Percentiles rank a stretch among this genome's conserved stretches.
These are phyloP conservation scores for Metschnikowia chrysomelidarum DNA, from an alignment of 805 yeast genomes.

Conservation along the genomic window DNA sequence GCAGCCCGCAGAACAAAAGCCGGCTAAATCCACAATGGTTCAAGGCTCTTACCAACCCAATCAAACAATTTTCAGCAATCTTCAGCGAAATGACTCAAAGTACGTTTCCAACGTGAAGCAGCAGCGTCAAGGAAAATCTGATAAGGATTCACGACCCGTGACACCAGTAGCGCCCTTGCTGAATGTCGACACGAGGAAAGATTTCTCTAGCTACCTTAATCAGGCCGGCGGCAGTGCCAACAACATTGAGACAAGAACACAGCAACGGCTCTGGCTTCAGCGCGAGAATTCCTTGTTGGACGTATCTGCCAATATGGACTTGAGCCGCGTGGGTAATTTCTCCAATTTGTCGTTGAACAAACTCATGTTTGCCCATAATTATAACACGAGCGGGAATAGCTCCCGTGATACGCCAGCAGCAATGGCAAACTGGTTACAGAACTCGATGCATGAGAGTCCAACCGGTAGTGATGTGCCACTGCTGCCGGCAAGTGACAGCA, in stretches of 20 bases:
- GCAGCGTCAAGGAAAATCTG: conserved; percentile 12
- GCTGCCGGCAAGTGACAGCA: conserved; percentile 1
- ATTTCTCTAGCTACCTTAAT: conserved; percentile 39
- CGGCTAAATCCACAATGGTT: conserved; percentile 29
- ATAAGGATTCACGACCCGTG: background rate
- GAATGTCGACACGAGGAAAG: conserved; percentile 6
- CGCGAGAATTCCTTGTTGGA: conserved; percentile 71
- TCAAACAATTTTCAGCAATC: conserved; percentile 41
- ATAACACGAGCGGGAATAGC: conserved; percentile 20
- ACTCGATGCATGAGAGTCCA: conserved; percentile 4
- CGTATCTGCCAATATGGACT: conserved; percentile 34
- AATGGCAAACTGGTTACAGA: conserved; percentile 2
- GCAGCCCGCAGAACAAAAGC: conserved; percentile 26
- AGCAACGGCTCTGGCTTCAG: conserved; percentile 81
- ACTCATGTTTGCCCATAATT: conserved; percentile 37
- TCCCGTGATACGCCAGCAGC: conserved; percentile 11
- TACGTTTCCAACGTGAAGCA: conserved; percentile 26
- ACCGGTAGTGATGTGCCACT: background rate
- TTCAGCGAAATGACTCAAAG: conserved; percentile 39
- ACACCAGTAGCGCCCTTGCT: background rate
- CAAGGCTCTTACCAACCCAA: conserved; percentile 42
- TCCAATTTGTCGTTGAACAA: conserved; percentile 40
- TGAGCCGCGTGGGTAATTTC: conserved; percentile 31
- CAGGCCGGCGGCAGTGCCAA: conserved; percentile 7
- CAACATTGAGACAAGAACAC: conserved; percentile 63